A percentile compares a stretch with the other conserved stretches of the same genome.
Conservation (phyloP, 176 grass and related monocot genomes). For the Oryza meyeriana region DNA sequence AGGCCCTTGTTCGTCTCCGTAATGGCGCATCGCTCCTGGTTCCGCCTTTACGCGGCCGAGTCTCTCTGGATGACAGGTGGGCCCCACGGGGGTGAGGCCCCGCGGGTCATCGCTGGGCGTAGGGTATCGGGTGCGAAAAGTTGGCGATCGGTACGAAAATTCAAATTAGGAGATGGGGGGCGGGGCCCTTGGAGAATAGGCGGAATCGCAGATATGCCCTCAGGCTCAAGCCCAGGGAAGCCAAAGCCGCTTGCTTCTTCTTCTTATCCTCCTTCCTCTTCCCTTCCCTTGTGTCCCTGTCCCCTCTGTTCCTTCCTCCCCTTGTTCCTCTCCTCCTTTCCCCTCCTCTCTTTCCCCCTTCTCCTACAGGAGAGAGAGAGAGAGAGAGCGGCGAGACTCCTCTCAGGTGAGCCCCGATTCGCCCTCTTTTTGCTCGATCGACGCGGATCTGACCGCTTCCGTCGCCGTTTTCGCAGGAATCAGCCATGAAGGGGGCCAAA, state of each 20-base stretch:
- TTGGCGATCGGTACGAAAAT: slow-evolving; percentile 13
- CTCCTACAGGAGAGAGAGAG: no score
- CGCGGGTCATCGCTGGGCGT: rapidly evolving
- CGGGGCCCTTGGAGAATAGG: slow-evolving; percentile 17
- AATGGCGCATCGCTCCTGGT: rapidly evolving
- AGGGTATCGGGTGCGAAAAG: not conserved
- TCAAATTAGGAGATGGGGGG: slow-evolving; percentile 37
- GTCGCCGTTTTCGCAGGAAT: not conserved
- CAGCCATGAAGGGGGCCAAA: slow-evolving; percentile 77
- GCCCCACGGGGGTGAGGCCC: rapidly evolving
- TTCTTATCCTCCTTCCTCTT: not conserved
- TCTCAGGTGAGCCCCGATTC: slow-evolving; percentile 21
- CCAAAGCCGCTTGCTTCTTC: no score
- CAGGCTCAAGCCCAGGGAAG: no score
- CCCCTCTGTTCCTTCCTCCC: not conserved
- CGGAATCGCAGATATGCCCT: slow-evolving; percentile 45
- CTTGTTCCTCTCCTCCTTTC: not conserved
- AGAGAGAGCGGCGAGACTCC: no score
- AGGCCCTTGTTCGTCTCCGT: rapidly evolving
- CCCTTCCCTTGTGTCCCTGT: not conserved
- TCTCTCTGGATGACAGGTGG: not conserved
- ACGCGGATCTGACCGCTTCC: slow-evolving; percentile 25
- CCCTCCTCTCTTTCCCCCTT: not conserved
- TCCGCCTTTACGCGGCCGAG: not conserved
- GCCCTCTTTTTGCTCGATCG: not conserved